phyloP scores from a whole-genome alignment of 2,329 filamentous ascomycete genomes.

The Nigrospora sphaerica region DNA sequence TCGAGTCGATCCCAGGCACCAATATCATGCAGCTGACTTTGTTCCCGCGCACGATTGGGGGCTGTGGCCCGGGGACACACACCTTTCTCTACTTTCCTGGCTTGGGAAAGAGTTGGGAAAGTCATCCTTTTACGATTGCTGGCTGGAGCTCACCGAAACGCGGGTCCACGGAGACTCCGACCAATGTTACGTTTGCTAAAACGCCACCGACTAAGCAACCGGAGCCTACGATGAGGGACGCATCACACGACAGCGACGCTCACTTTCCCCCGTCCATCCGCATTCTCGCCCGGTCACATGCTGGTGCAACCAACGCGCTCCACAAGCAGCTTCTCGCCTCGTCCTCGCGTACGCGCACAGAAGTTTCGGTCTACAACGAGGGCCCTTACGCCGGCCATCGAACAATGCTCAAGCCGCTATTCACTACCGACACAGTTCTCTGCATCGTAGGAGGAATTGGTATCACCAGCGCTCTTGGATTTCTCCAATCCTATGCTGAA shows the following conservation, averaged over 20 bases:
- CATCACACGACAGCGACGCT: not conserved
- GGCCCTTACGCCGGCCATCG: slow-evolving; percentile 10
- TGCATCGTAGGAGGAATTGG: slow-evolving; percentile 10
- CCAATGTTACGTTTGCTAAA: not conserved
- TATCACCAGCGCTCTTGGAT: slow-evolving; percentile 10
- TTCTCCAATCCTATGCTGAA: slow-evolving; percentile 12
- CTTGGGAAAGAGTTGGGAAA: slow-evolving; percentile 14
- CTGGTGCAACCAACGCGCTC: slow-evolving; percentile 7
- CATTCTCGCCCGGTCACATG: slow-evolving; percentile 8
- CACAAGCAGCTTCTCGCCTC: slow-evolving; percentile 3
- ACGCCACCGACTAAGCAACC: not conserved
- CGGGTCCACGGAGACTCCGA: not conserved
- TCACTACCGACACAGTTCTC: slow-evolving; percentile 8
- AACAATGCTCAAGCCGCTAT: slow-evolving; percentile 4
- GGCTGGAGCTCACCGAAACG: slow-evolving; percentile 5
- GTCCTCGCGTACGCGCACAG: not conserved
- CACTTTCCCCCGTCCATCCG: not conserved
- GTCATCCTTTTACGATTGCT: slow-evolving; percentile 17
- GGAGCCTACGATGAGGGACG: not conserved
- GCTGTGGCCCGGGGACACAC: slow-evolving; percentile 10
- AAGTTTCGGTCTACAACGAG: slow-evolving; percentile 9
- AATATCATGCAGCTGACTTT: slow-evolving; percentile 10
- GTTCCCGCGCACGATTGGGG: slow-evolving; percentile 3
- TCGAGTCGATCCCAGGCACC: slow-evolving; percentile 8
- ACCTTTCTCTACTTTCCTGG: slow-evolving; percentile 13